Conservation (phyloP, 2,329 filamentous ascomycete genomes). For the Fusarium subtropicale region DNA sequence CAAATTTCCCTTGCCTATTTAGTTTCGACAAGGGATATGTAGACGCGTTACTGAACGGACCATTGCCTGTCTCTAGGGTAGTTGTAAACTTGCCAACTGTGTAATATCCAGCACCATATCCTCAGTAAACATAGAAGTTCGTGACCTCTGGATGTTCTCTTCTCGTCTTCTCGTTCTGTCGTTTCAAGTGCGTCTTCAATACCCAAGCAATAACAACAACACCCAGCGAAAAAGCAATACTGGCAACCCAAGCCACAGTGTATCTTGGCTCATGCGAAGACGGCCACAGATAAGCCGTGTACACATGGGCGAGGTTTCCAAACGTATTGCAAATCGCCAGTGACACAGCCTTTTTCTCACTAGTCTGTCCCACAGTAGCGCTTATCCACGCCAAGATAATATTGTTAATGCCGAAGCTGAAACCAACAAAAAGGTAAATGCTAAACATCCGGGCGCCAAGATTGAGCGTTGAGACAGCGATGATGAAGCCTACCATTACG, state of each 20-base stretch:
- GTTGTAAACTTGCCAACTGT: too few species aligned
- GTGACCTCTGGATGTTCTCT: slow-evolving; percentile 23
- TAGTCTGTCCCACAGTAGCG: slow-evolving; percentile 55
- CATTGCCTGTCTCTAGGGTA: too few species aligned
- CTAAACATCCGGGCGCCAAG: slow-evolving; percentile 40
- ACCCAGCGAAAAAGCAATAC: slow-evolving; percentile 26
- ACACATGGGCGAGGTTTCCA: slow-evolving; percentile 30
- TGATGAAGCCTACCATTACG: slow-evolving; percentile 49
- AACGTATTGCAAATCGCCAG: slow-evolving; percentile 36
- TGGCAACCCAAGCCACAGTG: slow-evolving; percentile 15
- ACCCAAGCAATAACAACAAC: slow-evolving; percentile 25
- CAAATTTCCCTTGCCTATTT: too few species aligned
- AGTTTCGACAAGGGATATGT: too few species aligned
- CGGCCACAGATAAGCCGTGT: slow-evolving; percentile 34
- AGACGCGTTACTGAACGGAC: not conserved
- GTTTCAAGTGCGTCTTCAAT: not conserved
- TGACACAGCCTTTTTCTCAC: slow-evolving; percentile 57
- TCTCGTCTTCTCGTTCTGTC: slow-evolving; percentile 19
- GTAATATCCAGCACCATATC: not conserved
- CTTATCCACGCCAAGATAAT: slow-evolving; percentile 58
- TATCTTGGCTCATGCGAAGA: slow-evolving; percentile 16
- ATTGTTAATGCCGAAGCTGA: slow-evolving; percentile 56
- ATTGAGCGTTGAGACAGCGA: slow-evolving; percentile 43
- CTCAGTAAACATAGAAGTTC: slow-evolving; percentile 5
- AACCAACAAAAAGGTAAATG: slow-evolving; percentile 55